A percentile compares a stretch with the other conserved stretches of the same genome.
Evolutionary conservation across 148 eudicot species (phyloP).

Genomic region (Chenopodium suecicum): DNA sequence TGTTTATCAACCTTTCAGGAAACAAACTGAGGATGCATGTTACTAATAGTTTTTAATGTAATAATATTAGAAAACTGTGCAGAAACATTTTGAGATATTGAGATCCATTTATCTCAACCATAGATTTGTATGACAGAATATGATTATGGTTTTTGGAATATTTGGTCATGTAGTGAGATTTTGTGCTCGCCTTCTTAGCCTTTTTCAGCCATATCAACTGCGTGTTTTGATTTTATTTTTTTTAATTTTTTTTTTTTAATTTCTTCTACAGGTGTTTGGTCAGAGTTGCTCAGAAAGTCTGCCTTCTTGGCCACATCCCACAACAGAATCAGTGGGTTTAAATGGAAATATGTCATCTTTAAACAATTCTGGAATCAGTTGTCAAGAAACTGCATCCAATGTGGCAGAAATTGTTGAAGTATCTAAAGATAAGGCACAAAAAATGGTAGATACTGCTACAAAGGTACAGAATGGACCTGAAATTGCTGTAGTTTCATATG

Average conservation of each 20-base stretch:
- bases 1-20: too few relatives aligned
- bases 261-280: constrained; percentile 42
- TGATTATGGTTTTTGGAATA: not conserved
- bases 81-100: too few relatives aligned
- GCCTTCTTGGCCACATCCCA: constrained; percentile 39
- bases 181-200: not conserved
- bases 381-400: constrained; percentile 47
- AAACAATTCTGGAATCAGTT: constrained; percentile 21
- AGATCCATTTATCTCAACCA: not conserved
- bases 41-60: too few relatives aligned
- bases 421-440: constrained; percentile 62
- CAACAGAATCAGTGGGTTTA: constrained; percentile 27
- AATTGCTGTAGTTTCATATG: not conserved
- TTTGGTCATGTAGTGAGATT: not conserved
- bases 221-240: not conserved
- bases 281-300: constrained; percentile 46
- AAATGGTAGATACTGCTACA: constrained; percentile 76
- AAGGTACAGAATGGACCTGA: constrained; percentile 47
- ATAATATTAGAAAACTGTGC: too few relatives aligned
- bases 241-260: constrained; percentile 16
- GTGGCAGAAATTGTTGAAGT: constrained; percentile 61
- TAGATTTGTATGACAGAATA: not conserved
- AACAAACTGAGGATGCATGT: too few relatives aligned
- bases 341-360: constrained; percentile 33
- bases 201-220: not conserved